phyloP scores from a whole-genome alignment of 148 eudicot species.

The Drosera capensis region DNA sequence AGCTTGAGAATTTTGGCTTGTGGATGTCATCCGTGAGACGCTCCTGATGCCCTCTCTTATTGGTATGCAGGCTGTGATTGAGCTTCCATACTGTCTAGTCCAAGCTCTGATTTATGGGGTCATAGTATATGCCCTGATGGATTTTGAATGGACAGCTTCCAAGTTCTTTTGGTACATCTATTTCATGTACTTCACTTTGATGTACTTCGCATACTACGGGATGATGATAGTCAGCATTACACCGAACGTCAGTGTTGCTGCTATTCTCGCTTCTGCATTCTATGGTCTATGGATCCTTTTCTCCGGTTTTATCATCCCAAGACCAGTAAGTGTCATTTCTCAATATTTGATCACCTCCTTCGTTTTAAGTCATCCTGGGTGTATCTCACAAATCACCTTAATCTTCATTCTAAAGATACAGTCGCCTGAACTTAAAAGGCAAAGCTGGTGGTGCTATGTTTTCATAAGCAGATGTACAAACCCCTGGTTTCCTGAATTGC shows the following conservation, averaged over 20 bases:
- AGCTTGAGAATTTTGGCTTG: too few relatives aligned
- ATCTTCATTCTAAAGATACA: too few relatives aligned
- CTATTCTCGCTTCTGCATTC: constrained; percentile 9
- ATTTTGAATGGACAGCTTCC: constrained; percentile 15
- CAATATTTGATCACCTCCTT: not conserved
- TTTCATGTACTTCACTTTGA: constrained; percentile 13
- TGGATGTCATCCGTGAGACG: too few relatives aligned
- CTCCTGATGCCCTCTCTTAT: too few relatives aligned
- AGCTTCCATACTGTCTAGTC: constrained; percentile 18
- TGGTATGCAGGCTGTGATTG: constrained; percentile 16
- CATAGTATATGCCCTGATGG: constrained; percentile 18
- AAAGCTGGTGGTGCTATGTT: too few relatives aligned
- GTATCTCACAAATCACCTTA: too few relatives aligned
- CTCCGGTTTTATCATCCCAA: constrained; percentile 22
- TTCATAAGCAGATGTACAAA: too few relatives aligned
- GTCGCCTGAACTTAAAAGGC: too few relatives aligned
- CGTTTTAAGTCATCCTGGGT: not conserved
- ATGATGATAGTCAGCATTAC: constrained; percentile 18
- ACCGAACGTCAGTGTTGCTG: constrained; percentile 13
- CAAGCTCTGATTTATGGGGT: constrained; percentile 12
- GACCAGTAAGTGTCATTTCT: constrained; percentile 17
- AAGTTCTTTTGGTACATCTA: constrained; percentile 17
- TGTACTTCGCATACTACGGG: constrained; percentile 28
- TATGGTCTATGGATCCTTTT: constrained; percentile 21
- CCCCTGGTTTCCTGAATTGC: too few relatives aligned